Evolutionary conservation across 441 rosid genomes (phyloP), one percentile per base, ranked within the genome.

Genomic region (Arabidopsis hybrid): DNA sequence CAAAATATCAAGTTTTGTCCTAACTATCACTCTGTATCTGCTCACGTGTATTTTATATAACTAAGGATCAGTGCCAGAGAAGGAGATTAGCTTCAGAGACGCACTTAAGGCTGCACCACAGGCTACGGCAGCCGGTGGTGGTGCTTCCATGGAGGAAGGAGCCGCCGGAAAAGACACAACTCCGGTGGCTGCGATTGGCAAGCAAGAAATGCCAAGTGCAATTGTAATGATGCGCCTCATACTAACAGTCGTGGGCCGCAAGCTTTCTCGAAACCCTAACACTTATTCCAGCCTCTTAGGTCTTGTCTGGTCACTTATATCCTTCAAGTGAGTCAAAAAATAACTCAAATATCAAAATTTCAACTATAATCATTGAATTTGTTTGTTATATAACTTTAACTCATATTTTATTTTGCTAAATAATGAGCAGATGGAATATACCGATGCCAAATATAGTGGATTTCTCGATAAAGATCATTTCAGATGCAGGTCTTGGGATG

Each of bases 401-500:
- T 2, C 5, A 52, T 16, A 1, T 46, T 45, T 8, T 8, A 21
- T 21, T 21, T 21, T 3, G 14, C 31, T 9, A 16, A 67, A 32
- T 14, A 35, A 45, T 46, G 74, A 67, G 62, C 83, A 91, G 94
- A 79, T 91, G 91, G 94, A 74, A 87, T 72, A 83, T 85, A 58
- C 83, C 82, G 56, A 72, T 91, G 95, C 97, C 97, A 12, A 82
- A 76, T 59, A 61, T 91, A 65, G 80, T 89, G 32, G 83, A 83
- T 57, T 76, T 86, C 42, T 91, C 95, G 7, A 91, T 91, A 50
- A 78, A 83, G 78, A 84, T 91, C 12, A 82, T 91, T 26, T 91
- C 97, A 31, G 92, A 89, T 80, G 93, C 97, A 4, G 95, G 95
- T 8, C 92, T 91, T 51, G 97, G 97, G 26, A 87, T 89, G 94